A percentile compares a stretch with the other conserved stretches of the same genome.
phyloP scores from a whole-genome alignment of 306 rosid genomes.

The Oxytropis ochrocephala region DNA sequence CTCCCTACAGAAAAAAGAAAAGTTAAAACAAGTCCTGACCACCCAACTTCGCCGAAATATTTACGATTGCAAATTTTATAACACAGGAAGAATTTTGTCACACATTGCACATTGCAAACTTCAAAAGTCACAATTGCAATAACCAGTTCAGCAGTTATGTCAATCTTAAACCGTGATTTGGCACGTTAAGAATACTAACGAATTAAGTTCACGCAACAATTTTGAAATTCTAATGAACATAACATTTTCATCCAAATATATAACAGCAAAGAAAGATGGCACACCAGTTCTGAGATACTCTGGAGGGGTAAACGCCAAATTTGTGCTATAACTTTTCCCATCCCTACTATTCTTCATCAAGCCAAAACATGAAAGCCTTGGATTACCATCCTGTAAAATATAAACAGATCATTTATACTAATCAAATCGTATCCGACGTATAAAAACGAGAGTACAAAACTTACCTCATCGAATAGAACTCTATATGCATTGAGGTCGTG shows the following conservation, averaged over 20 bases:
- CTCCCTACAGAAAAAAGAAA: slow-evolving; percentile 44
- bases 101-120: too few species aligned
- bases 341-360: slow-evolving; percentile 81
- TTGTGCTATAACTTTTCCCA: slow-evolving; percentile 81
- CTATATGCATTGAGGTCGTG: slow-evolving; percentile 82
- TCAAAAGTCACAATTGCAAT: too few species aligned
- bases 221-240: neutral
- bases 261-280: neutral
- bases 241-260: neutral
- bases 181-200: too few species aligned
- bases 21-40: neutral
- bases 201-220: too few species aligned
- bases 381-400: slow-evolving; percentile 69
- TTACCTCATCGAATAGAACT: slow-evolving; percentile 70
- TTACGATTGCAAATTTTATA: too few species aligned
- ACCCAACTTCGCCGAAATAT: too few species aligned
- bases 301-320: slow-evolving; percentile 83
- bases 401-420: slow-evolving; percentile 20
- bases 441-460: slow-evolving; percentile 4
- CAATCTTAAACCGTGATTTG: too few species aligned
- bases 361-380: slow-evolving; percentile 77
- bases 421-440: neutral
- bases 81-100: too few species aligned
- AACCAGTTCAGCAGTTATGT: too few species aligned
- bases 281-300: slow-evolving; percentile 79